phyloP scores from a whole-genome alignment of 768 basidiomycete genomes.

The Galerina marginata region DNA sequence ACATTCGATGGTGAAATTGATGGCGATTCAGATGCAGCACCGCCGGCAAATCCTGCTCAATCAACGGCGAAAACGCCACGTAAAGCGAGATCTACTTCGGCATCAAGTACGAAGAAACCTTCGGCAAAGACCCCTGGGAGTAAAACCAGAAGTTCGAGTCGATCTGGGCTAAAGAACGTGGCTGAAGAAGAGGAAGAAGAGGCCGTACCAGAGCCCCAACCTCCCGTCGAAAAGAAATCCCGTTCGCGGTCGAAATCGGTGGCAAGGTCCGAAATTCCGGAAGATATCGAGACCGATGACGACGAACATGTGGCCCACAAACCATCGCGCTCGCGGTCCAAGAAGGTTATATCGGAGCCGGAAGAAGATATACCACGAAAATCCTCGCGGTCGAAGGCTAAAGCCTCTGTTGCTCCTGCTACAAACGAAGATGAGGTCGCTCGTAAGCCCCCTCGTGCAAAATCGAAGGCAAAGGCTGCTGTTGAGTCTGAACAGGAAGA shows the following conservation, averaged over 20 bases:
- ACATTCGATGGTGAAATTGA: conserved; percentile 44
- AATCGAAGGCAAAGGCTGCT: conserved; percentile 21
- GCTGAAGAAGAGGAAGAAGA: conserved; percentile 27
- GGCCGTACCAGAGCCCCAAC: conserved; percentile 15
- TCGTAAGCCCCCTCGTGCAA: conserved; percentile 23
- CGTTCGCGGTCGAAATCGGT: conserved; percentile 31
- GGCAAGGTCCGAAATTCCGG: conserved; percentile 16
- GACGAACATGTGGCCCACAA: conserved; percentile 24
- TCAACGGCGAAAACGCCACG: conserved; percentile 26
- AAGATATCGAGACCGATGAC: conserved; percentile 9
- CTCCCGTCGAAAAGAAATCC: conserved; percentile 21
- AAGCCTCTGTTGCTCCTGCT: conserved; percentile 18
- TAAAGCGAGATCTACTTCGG: conserved; percentile 27
- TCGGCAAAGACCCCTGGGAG: conserved; percentile 25
- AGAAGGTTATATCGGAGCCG: conserved; percentile 31
- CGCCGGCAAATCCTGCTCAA: conserved; percentile 18
- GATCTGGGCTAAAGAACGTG: conserved; percentile 30
- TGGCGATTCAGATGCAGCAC: conserved; percentile 26
- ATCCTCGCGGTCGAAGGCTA: conserved; percentile 22
- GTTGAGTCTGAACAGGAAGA: conserved; percentile 27
- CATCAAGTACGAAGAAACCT: conserved; percentile 23
- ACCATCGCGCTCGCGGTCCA: conserved; percentile 29
- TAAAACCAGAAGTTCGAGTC: conserved; percentile 26
- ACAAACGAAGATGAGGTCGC: conserved; percentile 17
- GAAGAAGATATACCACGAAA: conserved; percentile 20